Conservation (phyloP, 2,329 filamentous ascomycete genomes). For the Cercospora beticola region DNA sequence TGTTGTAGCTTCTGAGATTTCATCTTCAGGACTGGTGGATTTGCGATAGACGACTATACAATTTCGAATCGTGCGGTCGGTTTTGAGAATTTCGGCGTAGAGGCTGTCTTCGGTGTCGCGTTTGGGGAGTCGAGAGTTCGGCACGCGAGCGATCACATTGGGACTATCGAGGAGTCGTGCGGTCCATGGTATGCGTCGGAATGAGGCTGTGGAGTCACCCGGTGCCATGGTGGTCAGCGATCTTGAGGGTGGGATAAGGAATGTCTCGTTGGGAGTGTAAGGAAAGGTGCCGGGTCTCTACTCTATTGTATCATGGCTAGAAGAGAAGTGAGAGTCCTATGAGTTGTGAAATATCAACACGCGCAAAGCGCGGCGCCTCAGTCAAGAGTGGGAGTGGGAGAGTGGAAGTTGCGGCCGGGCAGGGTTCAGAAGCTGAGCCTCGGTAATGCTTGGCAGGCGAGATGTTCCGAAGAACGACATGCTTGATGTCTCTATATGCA, state of each 20-base stretch:
- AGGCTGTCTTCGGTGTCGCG: conserved; percentile 51
- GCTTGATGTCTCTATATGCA: neutral
- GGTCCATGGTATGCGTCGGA: conserved; percentile 38
- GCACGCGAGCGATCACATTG: conserved; percentile 41
- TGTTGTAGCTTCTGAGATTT: conserved; percentile 38
- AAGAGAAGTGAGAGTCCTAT: neutral
- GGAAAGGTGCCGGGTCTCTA: neutral
- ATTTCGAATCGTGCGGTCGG: conserved; percentile 49
- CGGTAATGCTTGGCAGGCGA: conserved; percentile 1
- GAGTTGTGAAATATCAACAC: neutral
- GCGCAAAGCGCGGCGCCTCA: neutral
- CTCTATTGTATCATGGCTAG: neutral
- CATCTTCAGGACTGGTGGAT: conserved; percentile 34
- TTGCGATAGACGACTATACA: conserved; percentile 48
- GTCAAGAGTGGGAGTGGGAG: neutral
- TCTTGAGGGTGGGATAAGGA: neutral
- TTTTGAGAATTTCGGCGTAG: conserved; percentile 55
- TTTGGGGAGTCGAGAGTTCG: conserved; percentile 44
- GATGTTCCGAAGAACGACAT: neutral
- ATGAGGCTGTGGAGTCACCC: conserved; percentile 31
- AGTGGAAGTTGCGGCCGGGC: neutral
- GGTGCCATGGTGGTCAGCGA: conserved; percentile 20
- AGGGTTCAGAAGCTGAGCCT: neutral
- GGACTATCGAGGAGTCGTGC: conserved; percentile 34
- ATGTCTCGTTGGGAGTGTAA: neutral